These are phyloP conservation scores for Albugo laibachii DNA, from an alignment of 352 stramenopile genomes.

Conservation along the genomic window DNA sequence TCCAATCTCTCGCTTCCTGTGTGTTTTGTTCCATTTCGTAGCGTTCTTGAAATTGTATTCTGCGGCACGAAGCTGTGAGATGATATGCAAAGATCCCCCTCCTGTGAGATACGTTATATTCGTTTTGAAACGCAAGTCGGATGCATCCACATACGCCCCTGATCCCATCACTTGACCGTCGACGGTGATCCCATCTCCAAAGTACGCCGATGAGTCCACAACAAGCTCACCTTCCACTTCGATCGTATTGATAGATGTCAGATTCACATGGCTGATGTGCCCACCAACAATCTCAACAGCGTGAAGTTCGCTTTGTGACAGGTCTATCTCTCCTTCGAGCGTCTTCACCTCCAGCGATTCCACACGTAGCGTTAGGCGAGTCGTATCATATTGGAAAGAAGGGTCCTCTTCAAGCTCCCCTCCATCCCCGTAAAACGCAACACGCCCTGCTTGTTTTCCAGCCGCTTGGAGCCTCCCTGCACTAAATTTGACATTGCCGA, in stretches of 20 bases:
- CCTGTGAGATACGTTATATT: slow-evolving; percentile 30
- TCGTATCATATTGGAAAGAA: slow-evolving; percentile 34
- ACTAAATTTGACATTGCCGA: slow-evolving; percentile 48
- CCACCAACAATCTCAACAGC: slow-evolving; percentile 51
- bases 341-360: slow-evolving; percentile 23
- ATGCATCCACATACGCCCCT: slow-evolving; percentile 81
- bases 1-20: slow-evolving; percentile 29
- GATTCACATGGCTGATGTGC: slow-evolving; percentile 58
- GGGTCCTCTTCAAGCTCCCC: slow-evolving; percentile 38
- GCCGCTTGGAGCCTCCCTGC: slow-evolving; percentile 40
- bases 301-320: slow-evolving; percentile 43
- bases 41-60: slow-evolving; percentile 30
- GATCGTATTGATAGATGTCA: slow-evolving; percentile 44
- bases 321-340: slow-evolving; percentile 57
- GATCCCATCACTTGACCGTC: slow-evolving; percentile 80
- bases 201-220: slow-evolving; percentile 62
- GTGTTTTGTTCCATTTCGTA: slow-evolving; percentile 28
- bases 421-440: slow-evolving; percentile 52
- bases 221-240: slow-evolving; percentile 66
- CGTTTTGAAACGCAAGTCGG: slow-evolving; percentile 72
- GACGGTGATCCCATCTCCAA: slow-evolving; percentile 69
- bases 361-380: slow-evolving; percentile 15
- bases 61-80: slow-evolving; percentile 39
- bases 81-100: slow-evolving; percentile 14
- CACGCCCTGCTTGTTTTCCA: slow-evolving; percentile 23